These are phyloP conservation scores for Pisolithus thermaeus DNA, from an alignment of 1,284 basidiomycete species.

Conservation along the genomic window DNA sequence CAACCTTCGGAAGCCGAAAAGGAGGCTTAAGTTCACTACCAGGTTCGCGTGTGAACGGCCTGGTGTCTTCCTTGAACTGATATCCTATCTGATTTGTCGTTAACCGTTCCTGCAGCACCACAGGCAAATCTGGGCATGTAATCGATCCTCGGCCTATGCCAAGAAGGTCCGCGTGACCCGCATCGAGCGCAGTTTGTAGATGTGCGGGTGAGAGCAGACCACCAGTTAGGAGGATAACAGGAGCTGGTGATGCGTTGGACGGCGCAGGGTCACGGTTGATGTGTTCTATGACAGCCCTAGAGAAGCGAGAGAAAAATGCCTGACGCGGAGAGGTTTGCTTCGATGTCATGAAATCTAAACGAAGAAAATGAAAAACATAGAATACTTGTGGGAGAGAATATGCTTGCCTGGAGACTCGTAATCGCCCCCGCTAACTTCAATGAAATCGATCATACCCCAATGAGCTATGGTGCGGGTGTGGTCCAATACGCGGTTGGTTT, in stretches of 20 bases:
- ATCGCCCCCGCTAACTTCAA: slow-evolving; percentile 85
- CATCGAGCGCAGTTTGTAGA: slow-evolving; percentile 48
- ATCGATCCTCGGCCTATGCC: slow-evolving; percentile 73
- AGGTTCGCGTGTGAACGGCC: slow-evolving; percentile 38
- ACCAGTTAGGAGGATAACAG: slow-evolving; percentile 76
- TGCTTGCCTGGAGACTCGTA: slow-evolving; percentile 72
- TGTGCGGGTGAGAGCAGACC: slow-evolving; percentile 63
- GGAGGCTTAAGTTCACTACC: slow-evolving; percentile 19
- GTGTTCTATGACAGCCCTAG: slow-evolving; percentile 44
- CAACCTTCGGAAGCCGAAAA: slow-evolving; percentile 37
- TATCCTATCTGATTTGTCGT: not conserved
- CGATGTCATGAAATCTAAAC: slow-evolving; percentile 38
- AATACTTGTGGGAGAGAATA: not conserved
- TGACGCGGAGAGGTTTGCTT: slow-evolving; percentile 35
- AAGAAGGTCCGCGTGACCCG: slow-evolving; percentile 62
- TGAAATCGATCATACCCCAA: slow-evolving; percentile 70
- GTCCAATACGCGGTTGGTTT: slow-evolving; percentile 45
- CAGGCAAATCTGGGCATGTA: slow-evolving; percentile 58
- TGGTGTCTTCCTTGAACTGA: slow-evolving; percentile 11
- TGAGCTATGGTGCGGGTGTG: slow-evolving; percentile 61
- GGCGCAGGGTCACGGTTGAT: slow-evolving; percentile 32
- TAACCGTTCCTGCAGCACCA: slow-evolving; percentile 26
- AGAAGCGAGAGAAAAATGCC: slow-evolving; percentile 58
- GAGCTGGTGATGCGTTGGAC: slow-evolving; percentile 31
- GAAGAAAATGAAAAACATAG: not conserved